phyloP scores from a whole-genome alignment of 495 filamentous ascomycete species.

The Aspergillus asperescens region DNA sequence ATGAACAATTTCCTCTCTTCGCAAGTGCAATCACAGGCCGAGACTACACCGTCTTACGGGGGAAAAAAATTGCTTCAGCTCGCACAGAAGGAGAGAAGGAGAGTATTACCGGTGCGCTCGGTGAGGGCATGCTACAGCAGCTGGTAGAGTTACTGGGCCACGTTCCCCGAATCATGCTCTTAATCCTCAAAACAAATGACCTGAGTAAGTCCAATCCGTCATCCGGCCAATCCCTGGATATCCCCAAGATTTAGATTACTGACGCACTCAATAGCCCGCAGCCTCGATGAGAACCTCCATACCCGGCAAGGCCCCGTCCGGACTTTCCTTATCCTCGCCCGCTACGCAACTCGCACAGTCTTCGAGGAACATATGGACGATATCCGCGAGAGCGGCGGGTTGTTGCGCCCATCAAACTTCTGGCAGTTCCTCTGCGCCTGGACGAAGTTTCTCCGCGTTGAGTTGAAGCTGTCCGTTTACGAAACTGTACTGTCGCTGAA shows the following conservation, averaged over 20 bases:
- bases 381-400: constrained; percentile 53
- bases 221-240: no score
- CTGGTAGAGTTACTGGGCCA: constrained; percentile 83
- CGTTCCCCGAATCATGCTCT: constrained; percentile 84
- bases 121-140: constrained; percentile 81
- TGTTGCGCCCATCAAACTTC: constrained; percentile 52
- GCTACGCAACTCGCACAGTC: constrained; percentile 85
- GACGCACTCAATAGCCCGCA: constrained; percentile 52
- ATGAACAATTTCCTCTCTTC: constrained; percentile 93
- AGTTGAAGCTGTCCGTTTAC: constrained; percentile 58
- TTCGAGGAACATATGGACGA: constrained; percentile 80
- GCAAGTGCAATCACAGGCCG: constrained; percentile 94
- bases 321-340: constrained; percentile 87
- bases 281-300: constrained; percentile 88
- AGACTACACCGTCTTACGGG: constrained; percentile 71
- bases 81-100: constrained; percentile 72
- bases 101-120: constrained; percentile 71
- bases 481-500: constrained; percentile 48
- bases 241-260: not conserved
- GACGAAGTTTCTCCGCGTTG: constrained; percentile 55
- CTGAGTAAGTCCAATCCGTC: constrained; percentile 61
- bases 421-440: constrained; percentile 52
- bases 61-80: constrained; percentile 53
- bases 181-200: constrained; percentile 98
- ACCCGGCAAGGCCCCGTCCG: constrained; percentile 82